Evolutionary conservation across 441 rosid genomes (phyloP), one percentile per base, ranked within the genome.

Genomic region (Isatis lusitanica): DNA sequence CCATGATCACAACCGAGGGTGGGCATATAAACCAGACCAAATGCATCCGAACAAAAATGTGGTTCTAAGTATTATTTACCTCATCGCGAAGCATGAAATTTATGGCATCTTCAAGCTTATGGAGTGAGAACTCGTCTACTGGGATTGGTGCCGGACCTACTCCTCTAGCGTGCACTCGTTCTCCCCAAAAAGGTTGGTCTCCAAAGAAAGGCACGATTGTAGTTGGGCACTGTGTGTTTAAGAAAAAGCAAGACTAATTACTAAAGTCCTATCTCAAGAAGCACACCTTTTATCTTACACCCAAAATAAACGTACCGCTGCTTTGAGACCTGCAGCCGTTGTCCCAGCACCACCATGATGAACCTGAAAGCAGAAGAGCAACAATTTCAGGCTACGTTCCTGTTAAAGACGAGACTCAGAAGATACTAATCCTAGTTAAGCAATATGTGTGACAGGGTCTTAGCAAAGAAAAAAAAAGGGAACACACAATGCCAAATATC

Each of bases 261-360:
- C 39, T 30, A 30, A 35, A 21, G 9, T 56, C 57, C 4, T 58
- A 57, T 66, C 30, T 61, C 61, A 74, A 18, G 64, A 66, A 38
- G 24, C 12, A 61, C 16, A 9, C 66, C 35, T 40, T 55, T 18
- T 18, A 35, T 2, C 65, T 72, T 52, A 7, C 48, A 66, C 17
- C 13, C 67, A 68, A 76, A 31, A 48, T 33, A 46, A 51, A 44
- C 56, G n/a, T 88, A 95, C 99, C 18, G 97, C 89, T 66, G 99
- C 97, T 88, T 81, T 91, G 68, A 95, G 97, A 79, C 98, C 97
- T 52, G 99, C 98, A 80, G 99, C 98, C 9, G 98, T 91, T 70
- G 99, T 95, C 66, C 98, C 98, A 69, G 98, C 98, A 79, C 99
- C 98, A 66, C 99, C 99, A 63, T 93, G 99, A 85, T 92, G 99